phyloP scores from a whole-genome alignment of 139 green algal species.

The Chlamydomonas sphaeroides region DNA sequence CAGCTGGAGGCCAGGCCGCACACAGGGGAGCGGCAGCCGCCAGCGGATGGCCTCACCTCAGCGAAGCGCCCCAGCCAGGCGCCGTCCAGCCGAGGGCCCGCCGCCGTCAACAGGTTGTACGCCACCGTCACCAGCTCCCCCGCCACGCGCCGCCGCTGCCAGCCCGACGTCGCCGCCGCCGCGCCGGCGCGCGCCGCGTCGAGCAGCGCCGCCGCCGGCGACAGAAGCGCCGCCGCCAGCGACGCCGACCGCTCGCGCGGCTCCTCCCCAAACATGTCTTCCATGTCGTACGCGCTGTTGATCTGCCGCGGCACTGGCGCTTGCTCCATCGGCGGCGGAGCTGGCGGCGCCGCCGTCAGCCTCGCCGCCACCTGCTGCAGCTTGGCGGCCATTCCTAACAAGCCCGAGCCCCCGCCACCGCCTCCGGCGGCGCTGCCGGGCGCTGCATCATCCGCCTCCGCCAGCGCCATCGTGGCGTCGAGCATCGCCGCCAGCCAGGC shows the following conservation, averaged over 20 bases:
- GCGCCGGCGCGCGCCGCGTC: not conserved
- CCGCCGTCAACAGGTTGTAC: slow-evolving; percentile 17
- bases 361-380: not conserved
- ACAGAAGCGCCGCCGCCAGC: slow-evolving; percentile 6
- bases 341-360: not conserved
- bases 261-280: not conserved
- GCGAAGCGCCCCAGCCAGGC: slow-evolving; percentile 4
- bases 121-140: slow-evolving; percentile 18
- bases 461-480: not conserved
- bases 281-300: slow-evolving; percentile 36
- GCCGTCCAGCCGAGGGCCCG: not conserved
- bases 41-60: slow-evolving; percentile 3
- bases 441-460: slow-evolving; percentile 1
- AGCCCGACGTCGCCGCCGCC: not conserved
- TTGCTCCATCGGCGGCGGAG: not conserved
- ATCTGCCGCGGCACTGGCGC: not conserved
- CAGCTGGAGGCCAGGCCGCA: too few relatives aligned
- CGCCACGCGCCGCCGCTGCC: not conserved
- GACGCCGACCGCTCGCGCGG: not conserved
- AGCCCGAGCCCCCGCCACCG: not conserved
- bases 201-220: slow-evolving; percentile 13
- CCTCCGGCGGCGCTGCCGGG: not conserved
- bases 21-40: too few relatives aligned
- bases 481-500: not conserved
- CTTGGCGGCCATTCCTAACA: too few relatives aligned